A percentile compares a stretch with the other conserved stretches of the same genome.
phyloP scores from a whole-genome alignment of 1,284 basidiomycete genomes.

The Thelephora terrestris region DNA sequence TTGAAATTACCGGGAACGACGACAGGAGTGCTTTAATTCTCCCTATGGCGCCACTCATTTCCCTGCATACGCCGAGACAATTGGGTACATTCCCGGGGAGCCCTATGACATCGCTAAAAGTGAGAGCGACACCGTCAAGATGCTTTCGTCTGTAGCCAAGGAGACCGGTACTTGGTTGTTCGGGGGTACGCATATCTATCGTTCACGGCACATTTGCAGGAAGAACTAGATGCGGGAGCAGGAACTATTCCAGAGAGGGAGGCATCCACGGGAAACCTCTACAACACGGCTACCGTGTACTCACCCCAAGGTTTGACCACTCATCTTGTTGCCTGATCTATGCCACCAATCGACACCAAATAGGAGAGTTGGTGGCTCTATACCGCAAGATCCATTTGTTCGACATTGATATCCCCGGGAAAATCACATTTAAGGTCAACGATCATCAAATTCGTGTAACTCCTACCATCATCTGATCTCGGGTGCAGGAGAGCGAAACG shows the following conservation, averaged over 20 bases:
- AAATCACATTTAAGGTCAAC: constrained; percentile 98
- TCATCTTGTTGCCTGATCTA: too few relatives aligned
- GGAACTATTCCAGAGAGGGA: constrained; percentile 88
- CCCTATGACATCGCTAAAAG: constrained; percentile 49
- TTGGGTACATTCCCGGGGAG: constrained; percentile 48
- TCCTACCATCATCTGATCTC: not conserved
- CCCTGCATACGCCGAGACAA: constrained; percentile 75
- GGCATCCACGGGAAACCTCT: constrained; percentile 54
- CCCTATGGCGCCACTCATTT: constrained; percentile 88
- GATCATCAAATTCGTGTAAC: not conserved
- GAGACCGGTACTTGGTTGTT: constrained; percentile 82
- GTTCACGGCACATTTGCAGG: not conserved
- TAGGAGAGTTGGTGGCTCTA: constrained; percentile 77
- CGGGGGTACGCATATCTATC: constrained; percentile 51
- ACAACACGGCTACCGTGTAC: constrained; percentile 90
- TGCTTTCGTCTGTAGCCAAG: constrained; percentile 78
- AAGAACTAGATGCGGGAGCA: constrained; percentile 20
- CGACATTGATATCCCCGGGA: constrained; percentile 96
- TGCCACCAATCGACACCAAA: not conserved
- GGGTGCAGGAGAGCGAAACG: constrained; percentile 83
- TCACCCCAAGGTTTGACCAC: constrained; percentile 62
- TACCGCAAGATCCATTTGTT: constrained; percentile 97
- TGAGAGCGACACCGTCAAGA: constrained; percentile 70
- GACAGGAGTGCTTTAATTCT: constrained; percentile 98
- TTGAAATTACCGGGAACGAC: not conserved